phyloP scores from a whole-genome alignment of 257 asterid species.

The Plantago elongata region DNA sequence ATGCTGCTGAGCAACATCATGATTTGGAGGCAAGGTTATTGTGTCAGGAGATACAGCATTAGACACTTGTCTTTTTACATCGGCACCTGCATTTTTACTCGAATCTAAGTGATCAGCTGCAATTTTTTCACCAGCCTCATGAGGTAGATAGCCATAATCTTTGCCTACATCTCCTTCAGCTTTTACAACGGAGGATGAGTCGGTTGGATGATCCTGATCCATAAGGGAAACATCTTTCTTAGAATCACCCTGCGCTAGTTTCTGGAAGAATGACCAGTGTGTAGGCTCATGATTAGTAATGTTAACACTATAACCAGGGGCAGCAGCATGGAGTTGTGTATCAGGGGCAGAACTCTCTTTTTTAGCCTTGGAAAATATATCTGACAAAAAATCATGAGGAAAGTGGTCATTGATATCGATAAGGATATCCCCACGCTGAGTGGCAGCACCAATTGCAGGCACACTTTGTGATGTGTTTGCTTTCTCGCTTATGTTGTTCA shows the following conservation, averaged over 20 bases:
- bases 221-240: conserved; percentile 78
- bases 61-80: conserved; percentile 38
- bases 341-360: conserved; percentile 37
- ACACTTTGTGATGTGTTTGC: conserved; percentile 32
- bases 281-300: conserved; percentile 74
- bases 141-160: conserved; percentile 44
- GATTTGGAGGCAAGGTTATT: conserved; percentile 47
- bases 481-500: conserved; percentile 29
- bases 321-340: conserved; percentile 39
- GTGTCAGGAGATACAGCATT: conserved; percentile 35
- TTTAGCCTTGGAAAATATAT: conserved; percentile 65
- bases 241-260: conserved; percentile 59
- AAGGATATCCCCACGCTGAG: conserved; percentile 57
- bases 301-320: conserved; percentile 68
- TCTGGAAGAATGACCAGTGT: conserved; percentile 75
- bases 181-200: conserved; percentile 42
- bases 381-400: conserved; percentile 77
- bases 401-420: conserved; percentile 81
- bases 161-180: conserved; percentile 38
- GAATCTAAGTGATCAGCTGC: conserved; percentile 36
- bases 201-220: conserved; percentile 82
- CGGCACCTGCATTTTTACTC: conserved; percentile 31
- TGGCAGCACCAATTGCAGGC: conserved; percentile 26
- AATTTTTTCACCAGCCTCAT: conserved; percentile 30
- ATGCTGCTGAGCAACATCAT: conserved; percentile 50